Percentiles rank a stretch among this genome's conserved stretches.
These are phyloP conservation scores for Gynochthodes officinalis DNA, from an alignment of 257 asterid species.

Conservation along the genomic window DNA sequence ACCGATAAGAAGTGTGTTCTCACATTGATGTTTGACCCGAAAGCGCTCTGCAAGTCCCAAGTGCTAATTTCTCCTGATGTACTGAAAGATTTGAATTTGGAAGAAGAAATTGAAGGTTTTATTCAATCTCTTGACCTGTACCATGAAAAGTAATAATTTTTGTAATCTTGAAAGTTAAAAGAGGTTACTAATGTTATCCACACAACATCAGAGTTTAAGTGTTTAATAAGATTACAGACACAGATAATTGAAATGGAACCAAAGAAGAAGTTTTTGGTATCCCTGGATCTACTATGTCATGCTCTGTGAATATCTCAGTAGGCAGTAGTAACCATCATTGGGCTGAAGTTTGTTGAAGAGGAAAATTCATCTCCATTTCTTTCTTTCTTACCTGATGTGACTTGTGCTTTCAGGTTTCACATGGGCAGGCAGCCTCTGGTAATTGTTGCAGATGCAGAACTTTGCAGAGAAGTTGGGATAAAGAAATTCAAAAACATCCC, in stretches of 20 bases:
- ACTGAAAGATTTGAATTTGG: neutral
- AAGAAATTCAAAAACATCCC: slow-evolving; percentile 68
- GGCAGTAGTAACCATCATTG: neutral
- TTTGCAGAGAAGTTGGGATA: slow-evolving; percentile 88
- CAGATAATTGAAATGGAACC: neutral
- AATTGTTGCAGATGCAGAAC: slow-evolving; percentile 85
- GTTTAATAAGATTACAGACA: neutral
- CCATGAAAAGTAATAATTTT: neutral
- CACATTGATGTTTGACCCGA: neutral
- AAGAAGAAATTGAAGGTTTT: neutral
- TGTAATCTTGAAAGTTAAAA: neutral
- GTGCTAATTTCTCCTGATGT: neutral
- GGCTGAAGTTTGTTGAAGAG: neutral
- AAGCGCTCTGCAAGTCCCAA: neutral
- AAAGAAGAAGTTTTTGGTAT: neutral
- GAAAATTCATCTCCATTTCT: neutral
- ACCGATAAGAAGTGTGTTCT: neutral
- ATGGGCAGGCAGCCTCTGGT: slow-evolving; percentile 96
- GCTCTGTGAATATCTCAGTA: neutral
- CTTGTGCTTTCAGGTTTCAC: slow-evolving; percentile 54
- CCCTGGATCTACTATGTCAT: neutral
- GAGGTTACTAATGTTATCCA: neutral
- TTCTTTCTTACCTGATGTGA: neutral
- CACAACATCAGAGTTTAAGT: neutral
- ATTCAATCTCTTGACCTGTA: neutral